Percentiles rank a stretch among this genome's conserved stretches.
These are phyloP conservation scores for Epichloe baconii DNA, from an alignment of 2,329 filamentous ascomycete genomes.

Conservation along the genomic window DNA sequence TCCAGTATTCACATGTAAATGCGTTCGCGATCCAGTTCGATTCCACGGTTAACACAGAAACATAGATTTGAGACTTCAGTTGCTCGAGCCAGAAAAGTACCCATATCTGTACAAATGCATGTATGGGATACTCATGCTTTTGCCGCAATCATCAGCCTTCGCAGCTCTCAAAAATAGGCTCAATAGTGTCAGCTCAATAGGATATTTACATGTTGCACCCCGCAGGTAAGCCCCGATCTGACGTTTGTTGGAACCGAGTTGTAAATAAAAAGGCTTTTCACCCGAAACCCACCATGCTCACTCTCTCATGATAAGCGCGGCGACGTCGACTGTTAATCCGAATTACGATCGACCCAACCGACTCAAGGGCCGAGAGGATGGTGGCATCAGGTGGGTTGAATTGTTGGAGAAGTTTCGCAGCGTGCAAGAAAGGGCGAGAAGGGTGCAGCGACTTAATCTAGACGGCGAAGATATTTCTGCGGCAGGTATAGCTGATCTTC, in stretches of 20 bases:
- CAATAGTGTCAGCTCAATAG: conserved; percentile 94
- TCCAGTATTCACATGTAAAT: conserved; percentile 88
- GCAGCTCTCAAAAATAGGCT: conserved; percentile 91
- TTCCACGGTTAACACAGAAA: background rate
- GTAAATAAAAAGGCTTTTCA: background rate
- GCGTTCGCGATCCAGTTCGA: background rate
- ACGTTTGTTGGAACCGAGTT: background rate
- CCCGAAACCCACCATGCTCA: background rate
- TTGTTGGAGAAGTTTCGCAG: conserved; percentile 87
- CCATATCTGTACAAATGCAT: conserved; percentile 96
- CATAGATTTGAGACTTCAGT: conserved; percentile 78
- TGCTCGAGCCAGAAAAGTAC: conserved; percentile 89
- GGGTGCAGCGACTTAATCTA: conserved; percentile 47
- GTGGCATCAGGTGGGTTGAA: conserved; percentile 79
- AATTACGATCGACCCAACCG: conserved; percentile 62
- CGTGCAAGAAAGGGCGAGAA: conserved; percentile 75
- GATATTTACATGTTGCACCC: conserved; percentile 74
- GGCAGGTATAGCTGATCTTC: conserved; percentile 30
- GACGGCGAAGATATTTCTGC: conserved; percentile 35
- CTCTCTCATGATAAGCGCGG: conserved; percentile 21
- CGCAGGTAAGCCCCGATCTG: conserved; percentile 49
- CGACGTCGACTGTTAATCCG: conserved; percentile 35
- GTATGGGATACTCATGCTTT: conserved; percentile 90
- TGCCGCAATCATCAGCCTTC: conserved; percentile 96
- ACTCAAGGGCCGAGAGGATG: conserved; percentile 71